These are phyloP conservation scores for Pichia cephalocereana DNA, from an alignment of 805 yeast genomes.

Conservation along the genomic window DNA sequence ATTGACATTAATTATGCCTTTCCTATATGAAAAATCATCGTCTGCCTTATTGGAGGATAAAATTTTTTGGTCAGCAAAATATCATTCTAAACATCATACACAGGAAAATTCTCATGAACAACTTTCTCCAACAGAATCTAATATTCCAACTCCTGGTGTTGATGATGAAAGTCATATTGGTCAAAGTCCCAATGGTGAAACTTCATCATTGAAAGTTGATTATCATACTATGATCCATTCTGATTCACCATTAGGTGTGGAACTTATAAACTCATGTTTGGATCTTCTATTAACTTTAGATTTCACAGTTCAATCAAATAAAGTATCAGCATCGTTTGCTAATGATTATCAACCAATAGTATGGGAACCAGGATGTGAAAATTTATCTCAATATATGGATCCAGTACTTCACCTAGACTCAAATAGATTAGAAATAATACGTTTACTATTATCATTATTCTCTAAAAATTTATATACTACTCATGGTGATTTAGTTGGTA, in stretches of 20 bases:
- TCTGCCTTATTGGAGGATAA: constrained; percentile 13
- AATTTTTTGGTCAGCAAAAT: constrained; percentile 35
- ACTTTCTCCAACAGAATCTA: not conserved
- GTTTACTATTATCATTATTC: constrained; percentile 49
- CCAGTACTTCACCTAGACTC: constrained; percentile 42
- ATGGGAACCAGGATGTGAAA: constrained; percentile 82
- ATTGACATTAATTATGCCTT: constrained; percentile 58
- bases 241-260: constrained; percentile 28
- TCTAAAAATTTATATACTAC: constrained; percentile 51
- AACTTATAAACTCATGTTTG: constrained; percentile 30
- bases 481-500: constrained; percentile 31
- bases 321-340: constrained; percentile 5
- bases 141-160: not conserved
- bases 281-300: constrained; percentile 46
- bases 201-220: not conserved
- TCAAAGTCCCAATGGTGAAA: not conserved
- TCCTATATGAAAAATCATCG: constrained; percentile 43
- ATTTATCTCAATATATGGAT: constrained; percentile 17
- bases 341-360: constrained; percentile 32
- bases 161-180: not conserved
- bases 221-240: not conserved
- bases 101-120: no score
- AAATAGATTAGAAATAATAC: constrained; percentile 59
- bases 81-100: not conserved
- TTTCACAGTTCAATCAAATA: constrained; percentile 37